Conservation (phyloP, 257 asterid genomes). For the Verbena officinalis region DNA sequence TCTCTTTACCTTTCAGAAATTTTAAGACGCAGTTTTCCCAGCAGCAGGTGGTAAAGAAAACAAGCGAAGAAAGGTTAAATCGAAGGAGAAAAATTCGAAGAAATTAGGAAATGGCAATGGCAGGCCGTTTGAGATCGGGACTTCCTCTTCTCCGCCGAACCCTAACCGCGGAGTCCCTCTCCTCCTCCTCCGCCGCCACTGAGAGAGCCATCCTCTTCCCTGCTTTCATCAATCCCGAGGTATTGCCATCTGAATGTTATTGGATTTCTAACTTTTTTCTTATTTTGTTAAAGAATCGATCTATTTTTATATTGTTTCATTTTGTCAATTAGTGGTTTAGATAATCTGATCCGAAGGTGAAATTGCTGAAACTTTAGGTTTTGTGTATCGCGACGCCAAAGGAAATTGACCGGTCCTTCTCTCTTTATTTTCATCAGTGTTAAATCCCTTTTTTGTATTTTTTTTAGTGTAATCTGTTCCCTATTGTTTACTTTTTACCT, state of each 20-base stretch:
- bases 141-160: constrained; percentile 49
- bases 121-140: constrained; percentile 57
- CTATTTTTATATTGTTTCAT: neutral
- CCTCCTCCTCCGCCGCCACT: constrained; percentile 37
- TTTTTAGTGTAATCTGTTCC: too few relatives aligned
- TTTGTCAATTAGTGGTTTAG: neutral
- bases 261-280: neutral
- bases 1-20: neutral
- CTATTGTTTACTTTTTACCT: too few relatives aligned
- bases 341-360: neutral
- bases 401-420: too few relatives aligned
- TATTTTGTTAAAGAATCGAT: neutral
- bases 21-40: neutral
- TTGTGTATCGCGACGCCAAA: neutral
- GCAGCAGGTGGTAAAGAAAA: neutral
- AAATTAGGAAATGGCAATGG: constrained; percentile 36
- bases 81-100: neutral
- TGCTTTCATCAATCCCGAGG: constrained; percentile 38
- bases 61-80: neutral
- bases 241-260: too few relatives aligned
- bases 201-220: constrained; percentile 36
- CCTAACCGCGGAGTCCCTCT: constrained; percentile 29
- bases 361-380: neutral
- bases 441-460: too few relatives aligned
- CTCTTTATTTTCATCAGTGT: too few relatives aligned